Percentiles rank a stretch among this genome's conserved stretches.
phyloP scores from a whole-genome alignment of 371 early-diverging fungal genomes.

The Rhizomucor pusillus region DNA sequence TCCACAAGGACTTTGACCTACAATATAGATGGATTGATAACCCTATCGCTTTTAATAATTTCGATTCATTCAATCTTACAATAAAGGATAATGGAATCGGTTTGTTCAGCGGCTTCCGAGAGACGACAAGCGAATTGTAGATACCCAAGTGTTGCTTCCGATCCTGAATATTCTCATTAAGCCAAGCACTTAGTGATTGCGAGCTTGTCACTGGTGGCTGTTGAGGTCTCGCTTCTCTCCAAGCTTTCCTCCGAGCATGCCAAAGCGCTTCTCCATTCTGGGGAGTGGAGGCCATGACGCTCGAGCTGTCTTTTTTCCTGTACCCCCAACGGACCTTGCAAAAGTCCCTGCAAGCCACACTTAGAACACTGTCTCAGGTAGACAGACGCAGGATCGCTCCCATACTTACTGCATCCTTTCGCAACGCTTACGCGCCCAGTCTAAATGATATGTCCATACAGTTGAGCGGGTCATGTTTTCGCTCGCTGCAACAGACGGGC shows the following conservation, averaged over 20 bases:
- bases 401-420: neutral
- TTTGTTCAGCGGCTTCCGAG: conserved; percentile 3
- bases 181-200: no score
- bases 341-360: neutral
- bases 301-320: conserved; percentile 4
- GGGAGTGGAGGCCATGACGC: neutral
- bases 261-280: conserved; percentile 2
- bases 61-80: no score
- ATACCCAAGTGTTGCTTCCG: neutral
- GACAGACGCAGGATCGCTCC: neutral
- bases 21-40: neutral
- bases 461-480: conserved; percentile 37
- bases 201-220: neutral
- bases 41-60: neutral
- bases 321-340: neutral
- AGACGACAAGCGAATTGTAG: conserved; percentile 8
- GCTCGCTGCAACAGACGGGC: conserved; percentile 25
- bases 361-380: neutral
- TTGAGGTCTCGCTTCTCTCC: conserved; percentile 1
- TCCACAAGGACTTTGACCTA: conserved; percentile 32
- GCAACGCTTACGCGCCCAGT: neutral
- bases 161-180: neutral
- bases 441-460: conserved; percentile 30
- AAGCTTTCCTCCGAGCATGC: conserved; percentile 10
- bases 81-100: conserved; percentile 10